Conservation (phyloP, 257 asterid species). For the Solanum etuberosum region DNA sequence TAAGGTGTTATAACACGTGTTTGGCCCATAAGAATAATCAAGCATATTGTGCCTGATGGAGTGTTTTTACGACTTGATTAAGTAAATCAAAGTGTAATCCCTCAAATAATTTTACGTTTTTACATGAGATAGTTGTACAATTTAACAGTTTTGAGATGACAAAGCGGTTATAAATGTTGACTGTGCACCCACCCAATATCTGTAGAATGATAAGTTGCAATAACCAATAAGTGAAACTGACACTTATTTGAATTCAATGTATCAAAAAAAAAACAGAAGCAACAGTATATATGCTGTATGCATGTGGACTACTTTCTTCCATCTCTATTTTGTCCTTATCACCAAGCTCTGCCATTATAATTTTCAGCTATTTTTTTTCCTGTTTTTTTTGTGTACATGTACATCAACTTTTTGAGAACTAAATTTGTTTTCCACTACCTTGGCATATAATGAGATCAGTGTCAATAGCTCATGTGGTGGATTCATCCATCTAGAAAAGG, state of each 20-base stretch:
- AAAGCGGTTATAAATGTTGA: background rate
- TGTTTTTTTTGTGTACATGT: background rate
- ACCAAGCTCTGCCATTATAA: background rate
- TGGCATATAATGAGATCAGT: constrained; percentile 1
- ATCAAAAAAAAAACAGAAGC: background rate
- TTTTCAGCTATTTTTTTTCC: background rate
- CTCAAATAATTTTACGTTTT: background rate
- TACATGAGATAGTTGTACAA: background rate
- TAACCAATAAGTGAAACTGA: background rate
- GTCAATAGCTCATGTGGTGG: constrained; percentile 1
- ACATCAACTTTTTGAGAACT: constrained; percentile 14
- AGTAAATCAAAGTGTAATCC: background rate
- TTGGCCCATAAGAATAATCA: background rate
- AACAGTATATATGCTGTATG: background rate
- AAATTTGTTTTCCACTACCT: constrained; percentile 20
- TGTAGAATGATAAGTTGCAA: background rate
- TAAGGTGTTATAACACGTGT: background rate
- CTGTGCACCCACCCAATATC: background rate
- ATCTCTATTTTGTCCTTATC: background rate
- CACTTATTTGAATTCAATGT: background rate
- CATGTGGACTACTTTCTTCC: background rate
- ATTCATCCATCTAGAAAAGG: background rate
- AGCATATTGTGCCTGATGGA: background rate
- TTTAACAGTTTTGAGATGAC: background rate
- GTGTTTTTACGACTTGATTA: background rate